Evolutionary conservation across 1,139 yeast species (phyloP).

Genomic region (Geotrichum aggregatum): DNA sequence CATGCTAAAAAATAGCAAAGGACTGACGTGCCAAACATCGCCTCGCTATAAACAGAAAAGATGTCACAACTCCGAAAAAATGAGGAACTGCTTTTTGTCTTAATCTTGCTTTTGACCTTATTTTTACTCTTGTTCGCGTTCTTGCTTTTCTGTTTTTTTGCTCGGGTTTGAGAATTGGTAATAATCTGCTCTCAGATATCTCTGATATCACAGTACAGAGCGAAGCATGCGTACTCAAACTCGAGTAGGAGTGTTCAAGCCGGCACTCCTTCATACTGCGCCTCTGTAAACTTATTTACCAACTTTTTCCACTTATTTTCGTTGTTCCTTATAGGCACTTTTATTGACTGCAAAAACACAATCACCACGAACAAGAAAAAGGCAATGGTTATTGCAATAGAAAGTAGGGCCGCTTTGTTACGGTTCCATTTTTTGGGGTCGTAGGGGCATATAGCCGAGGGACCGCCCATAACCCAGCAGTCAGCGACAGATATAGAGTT

Average conservation of each 20-base stretch:
- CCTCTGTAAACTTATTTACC: constrained; percentile 44
- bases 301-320: constrained; percentile 54
- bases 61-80: no score
- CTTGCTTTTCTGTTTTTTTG: no score
- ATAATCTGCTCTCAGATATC: background rate
- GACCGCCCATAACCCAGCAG: constrained; percentile 88
- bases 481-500: constrained; percentile 69
- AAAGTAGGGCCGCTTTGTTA: constrained; percentile 58
- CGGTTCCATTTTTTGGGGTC: constrained; percentile 48
- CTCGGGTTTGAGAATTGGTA: no score
- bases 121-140: no score
- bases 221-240: background rate
- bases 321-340: constrained; percentile 53
- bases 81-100: no score
- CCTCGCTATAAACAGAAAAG: no score
- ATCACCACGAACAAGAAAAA: constrained; percentile 46
- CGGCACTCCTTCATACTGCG: constrained; percentile 64
- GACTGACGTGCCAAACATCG: no score
- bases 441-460: constrained; percentile 76
- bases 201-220: no score
- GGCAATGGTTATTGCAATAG: constrained; percentile 63
- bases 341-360: constrained; percentile 34
- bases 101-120: no score
- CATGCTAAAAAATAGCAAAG: no score
- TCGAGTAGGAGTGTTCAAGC: constrained; percentile 41